Evolutionary conservation across 176 grass and related monocot genomes (phyloP).

Genomic region (Phoenix dactylifera): DNA sequence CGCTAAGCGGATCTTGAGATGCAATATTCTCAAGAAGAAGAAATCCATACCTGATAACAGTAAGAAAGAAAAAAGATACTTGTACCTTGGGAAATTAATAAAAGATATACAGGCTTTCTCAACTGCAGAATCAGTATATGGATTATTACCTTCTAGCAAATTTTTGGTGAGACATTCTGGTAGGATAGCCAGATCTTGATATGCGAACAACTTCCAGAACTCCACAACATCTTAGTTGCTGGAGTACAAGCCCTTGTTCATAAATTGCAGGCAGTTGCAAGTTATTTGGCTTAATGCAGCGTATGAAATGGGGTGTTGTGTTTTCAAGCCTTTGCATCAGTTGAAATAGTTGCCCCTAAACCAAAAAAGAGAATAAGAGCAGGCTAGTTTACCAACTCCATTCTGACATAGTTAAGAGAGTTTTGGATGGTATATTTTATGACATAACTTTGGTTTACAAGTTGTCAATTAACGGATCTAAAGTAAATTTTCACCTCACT

Average conservation of each 20-base stretch:
- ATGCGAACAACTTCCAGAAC: constrained; percentile 99
- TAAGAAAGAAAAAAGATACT: constrained; percentile 7
- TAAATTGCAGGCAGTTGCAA: constrained; percentile 82
- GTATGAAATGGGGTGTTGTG: constrained; percentile 94
- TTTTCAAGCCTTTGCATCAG: constrained; percentile 93
- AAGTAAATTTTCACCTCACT: too few species aligned
- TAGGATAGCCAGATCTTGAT: constrained; percentile 96
- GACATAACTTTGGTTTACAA: too few species aligned
- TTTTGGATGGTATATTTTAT: too few species aligned
- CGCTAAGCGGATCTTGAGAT: constrained; percentile 88
- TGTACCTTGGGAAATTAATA: constrained; percentile 1
- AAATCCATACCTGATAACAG: constrained; percentile 71
- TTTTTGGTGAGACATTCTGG: constrained; percentile 96
- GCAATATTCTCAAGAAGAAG: constrained; percentile 81
- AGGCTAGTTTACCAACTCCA: too few species aligned
- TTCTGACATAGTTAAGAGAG: too few species aligned
- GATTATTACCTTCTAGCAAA: constrained; percentile 73
- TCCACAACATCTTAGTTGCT: constrained; percentile 91
- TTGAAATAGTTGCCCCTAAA: constrained; percentile 90
- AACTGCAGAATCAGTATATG: too few species aligned
- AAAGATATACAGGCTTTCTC: too few species aligned
- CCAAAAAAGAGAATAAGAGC: constrained; percentile 1
- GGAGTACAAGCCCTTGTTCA: constrained; percentile 81
- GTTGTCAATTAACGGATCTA: too few species aligned
- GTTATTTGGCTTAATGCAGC: constrained; percentile 98